Conservation (phyloP, 345 rosid species). For the Dipteronia sinensis region DNA sequence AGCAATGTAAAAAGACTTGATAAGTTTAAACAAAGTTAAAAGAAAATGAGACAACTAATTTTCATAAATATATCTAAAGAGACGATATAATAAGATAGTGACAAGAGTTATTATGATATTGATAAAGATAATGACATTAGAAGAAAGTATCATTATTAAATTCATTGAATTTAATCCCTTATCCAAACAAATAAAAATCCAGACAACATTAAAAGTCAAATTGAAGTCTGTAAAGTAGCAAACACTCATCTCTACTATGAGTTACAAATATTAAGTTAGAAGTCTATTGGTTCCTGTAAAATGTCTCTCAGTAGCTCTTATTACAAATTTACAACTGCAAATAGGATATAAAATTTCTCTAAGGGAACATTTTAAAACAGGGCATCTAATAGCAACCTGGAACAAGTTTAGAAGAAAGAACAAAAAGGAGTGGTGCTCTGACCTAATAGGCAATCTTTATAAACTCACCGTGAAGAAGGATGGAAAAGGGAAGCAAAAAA, state of each 20-base stretch:
- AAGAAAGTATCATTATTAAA: neutral
- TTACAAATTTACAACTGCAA: no score
- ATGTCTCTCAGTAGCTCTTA: no score
- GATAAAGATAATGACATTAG: neutral
- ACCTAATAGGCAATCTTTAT: neutral
- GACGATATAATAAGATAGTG: neutral
- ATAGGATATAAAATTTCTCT: no score
- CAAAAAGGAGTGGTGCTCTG: neutral
- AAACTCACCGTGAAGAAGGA: constrained; percentile 66
- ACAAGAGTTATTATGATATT: neutral
- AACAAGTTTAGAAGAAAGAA: neutral
- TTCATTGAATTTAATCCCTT: neutral
- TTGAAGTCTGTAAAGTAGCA: neutral
- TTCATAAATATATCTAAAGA: neutral
- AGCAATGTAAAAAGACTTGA: neutral
- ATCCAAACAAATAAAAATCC: neutral
- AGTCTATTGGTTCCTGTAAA: neutral
- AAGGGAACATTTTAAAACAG: neutral
- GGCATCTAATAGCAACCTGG: neutral
- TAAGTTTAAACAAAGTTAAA: neutral
- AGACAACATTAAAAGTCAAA: neutral
- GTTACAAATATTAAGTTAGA: neutral
- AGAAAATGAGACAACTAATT: neutral
- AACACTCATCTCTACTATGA: neutral
- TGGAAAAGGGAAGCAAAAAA: constrained; percentile 74